These are phyloP conservation scores for Tolypocladium ovalisporum DNA, from an alignment of 2,329 filamentous ascomycete genomes.

Conservation along the genomic window DNA sequence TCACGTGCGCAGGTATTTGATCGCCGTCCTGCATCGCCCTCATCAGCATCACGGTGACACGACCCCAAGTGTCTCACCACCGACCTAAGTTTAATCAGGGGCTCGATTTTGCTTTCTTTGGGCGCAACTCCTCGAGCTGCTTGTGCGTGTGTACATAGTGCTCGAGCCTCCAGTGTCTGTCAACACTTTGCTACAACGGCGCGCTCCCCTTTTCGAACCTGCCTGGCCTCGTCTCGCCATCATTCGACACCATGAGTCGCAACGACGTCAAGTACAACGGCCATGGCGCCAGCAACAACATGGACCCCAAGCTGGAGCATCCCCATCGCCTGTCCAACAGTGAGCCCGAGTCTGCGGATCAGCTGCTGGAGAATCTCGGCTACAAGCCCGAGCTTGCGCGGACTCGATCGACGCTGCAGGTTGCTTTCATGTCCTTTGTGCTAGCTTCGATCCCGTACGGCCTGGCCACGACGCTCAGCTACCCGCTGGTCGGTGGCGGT, in stretches of 20 bases:
- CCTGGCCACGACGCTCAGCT: slow-evolving; percentile 57
- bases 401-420: slow-evolving; percentile 56
- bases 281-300: slow-evolving; percentile 7
- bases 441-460: slow-evolving; percentile 66
- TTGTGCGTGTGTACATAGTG: background rate
- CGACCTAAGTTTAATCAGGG: too few relatives aligned
- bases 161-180: background rate
- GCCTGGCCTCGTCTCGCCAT: background rate
- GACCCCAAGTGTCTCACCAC: background rate
- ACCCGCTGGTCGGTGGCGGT: slow-evolving; percentile 55
- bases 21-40: background rate
- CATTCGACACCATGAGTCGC: slow-evolving; percentile 7
- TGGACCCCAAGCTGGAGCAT: slow-evolving; percentile 18
- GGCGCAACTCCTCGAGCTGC: background rate
- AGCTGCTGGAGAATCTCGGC: slow-evolving; percentile 51
- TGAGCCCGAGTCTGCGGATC: slow-evolving; percentile 40
- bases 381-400: slow-evolving; percentile 56
- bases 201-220: background rate
- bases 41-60: background rate
- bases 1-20: background rate
- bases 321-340: slow-evolving; percentile 8
- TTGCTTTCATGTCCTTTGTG: slow-evolving; percentile 68
- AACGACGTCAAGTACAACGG: slow-evolving; percentile 11
- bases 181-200: background rate
- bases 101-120: background rate